phyloP scores from a whole-genome alignment of 1,139 yeast species.

The Casaregolazyma lundiana region DNA sequence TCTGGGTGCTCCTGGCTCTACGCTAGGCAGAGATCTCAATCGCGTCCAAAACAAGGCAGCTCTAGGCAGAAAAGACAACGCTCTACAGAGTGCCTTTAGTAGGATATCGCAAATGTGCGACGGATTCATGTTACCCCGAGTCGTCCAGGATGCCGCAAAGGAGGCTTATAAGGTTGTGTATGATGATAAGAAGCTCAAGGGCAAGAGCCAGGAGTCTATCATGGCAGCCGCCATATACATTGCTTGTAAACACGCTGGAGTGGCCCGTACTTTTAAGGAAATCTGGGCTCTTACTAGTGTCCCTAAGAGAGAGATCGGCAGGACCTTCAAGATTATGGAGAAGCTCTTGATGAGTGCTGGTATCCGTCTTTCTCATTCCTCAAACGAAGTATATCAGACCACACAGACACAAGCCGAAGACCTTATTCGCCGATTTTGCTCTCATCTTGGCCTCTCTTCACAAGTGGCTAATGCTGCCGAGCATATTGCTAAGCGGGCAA shows the following conservation, averaged over 20 bases:
- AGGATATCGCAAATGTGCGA: conserved; percentile 95
- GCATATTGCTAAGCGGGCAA: conserved; percentile 81
- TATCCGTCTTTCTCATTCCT: conserved; percentile 30
- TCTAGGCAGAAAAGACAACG: conserved; percentile 83
- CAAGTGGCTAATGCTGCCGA: conserved; percentile 93
- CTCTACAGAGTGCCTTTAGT: conserved; percentile 82
- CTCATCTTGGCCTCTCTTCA: conserved; percentile 82
- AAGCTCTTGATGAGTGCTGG: conserved; percentile 47
- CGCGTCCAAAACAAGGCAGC: conserved; percentile 84
- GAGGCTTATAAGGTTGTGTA: conserved; percentile 91
- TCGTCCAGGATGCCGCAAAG: conserved; percentile 96
- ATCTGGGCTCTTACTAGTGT: conserved; percentile 94
- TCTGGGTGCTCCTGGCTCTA: conserved; percentile 60
- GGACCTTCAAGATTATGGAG: conserved; percentile 69
- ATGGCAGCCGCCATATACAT: conserved; percentile 96
- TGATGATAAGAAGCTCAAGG: conserved; percentile 82
- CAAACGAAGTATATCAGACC: conserved; percentile 47
- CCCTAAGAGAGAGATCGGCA: conserved; percentile 88
- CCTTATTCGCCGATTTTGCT: conserved; percentile 91
- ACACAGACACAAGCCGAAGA: conserved; percentile 93
- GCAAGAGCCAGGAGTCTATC: conserved; percentile 87
- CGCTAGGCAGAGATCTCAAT: conserved; percentile 79
- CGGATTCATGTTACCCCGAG: conserved; percentile 89
- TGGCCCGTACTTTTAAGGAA: conserved; percentile 92
- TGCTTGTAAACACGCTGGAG: conserved; percentile 93